phyloP scores from a whole-genome alignment of 352 stramenopile genomes.

The Globisporangium camurandrum region DNA sequence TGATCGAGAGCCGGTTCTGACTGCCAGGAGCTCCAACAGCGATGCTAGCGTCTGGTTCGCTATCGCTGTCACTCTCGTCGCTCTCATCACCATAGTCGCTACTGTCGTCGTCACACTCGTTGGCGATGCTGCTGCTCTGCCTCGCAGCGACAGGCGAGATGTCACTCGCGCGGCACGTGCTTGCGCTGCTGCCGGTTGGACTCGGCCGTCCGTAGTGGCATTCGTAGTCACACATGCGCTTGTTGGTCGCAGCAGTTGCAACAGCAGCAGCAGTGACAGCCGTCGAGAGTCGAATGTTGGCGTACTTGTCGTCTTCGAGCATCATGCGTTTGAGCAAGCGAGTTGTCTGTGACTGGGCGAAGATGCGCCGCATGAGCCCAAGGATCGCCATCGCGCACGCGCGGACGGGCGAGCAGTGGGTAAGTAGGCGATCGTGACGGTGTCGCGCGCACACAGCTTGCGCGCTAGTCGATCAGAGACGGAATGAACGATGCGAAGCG shows the following conservation, averaged over 20 bases:
- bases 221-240: no score
- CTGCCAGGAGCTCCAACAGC: neutral
- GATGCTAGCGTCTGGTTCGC: neutral
- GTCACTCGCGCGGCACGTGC: neutral
- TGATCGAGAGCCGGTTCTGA: slow-evolving; percentile 9
- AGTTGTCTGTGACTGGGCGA: slow-evolving; percentile 11
- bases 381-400: slow-evolving; percentile 10
- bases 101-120: neutral
- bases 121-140: neutral
- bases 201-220: neutral
- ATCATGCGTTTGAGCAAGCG: slow-evolving; percentile 13
- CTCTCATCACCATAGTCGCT: neutral
- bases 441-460: neutral
- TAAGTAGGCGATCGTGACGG: neutral
- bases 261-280: neutral
- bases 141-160: slow-evolving; percentile 2
- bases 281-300: slow-evolving; percentile 9
- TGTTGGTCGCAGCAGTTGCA: no score
- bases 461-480: slow-evolving; percentile 11
- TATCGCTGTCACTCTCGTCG: neutral
- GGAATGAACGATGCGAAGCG: slow-evolving; percentile 2
- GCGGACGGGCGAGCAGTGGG: neutral
- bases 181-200: neutral
- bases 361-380: slow-evolving; percentile 9
- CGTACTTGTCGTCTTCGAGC: slow-evolving; percentile 11